Percentiles rank a stretch among this genome's conserved stretches.
Evolutionary conservation across 116 monocot genomes (phyloP).

Genomic region (Posidonia oceanica): DNA sequence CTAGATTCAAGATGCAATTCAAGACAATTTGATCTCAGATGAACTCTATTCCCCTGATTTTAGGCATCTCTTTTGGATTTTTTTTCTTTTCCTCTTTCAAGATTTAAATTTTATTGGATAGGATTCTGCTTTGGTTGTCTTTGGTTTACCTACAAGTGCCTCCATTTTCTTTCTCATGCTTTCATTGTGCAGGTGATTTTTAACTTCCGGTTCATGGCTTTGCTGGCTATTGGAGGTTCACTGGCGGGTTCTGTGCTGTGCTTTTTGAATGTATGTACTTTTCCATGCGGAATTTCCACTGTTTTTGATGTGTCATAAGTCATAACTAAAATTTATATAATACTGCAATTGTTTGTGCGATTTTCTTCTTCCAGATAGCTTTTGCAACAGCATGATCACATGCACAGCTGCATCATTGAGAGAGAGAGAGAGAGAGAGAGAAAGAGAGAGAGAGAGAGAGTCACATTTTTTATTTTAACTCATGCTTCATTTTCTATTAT

Average conservation of each 20-base stretch:
- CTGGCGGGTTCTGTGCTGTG: conserved; percentile 88
- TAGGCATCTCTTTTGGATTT: no score
- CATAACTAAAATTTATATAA: no score
- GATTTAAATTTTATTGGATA: not conserved
- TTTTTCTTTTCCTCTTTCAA: not conserved
- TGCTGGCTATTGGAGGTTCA: conserved; percentile 90
- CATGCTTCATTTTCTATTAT: not conserved
- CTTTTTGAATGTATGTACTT: conserved; percentile 76
- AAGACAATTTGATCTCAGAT: no score
- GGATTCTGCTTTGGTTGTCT: not conserved
- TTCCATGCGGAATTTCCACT: not conserved
- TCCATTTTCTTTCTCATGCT: not conserved
- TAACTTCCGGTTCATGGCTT: conserved; percentile 93
- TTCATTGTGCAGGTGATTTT: conserved; percentile 60
- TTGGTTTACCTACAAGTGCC: not conserved
- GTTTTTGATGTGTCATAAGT: not conserved
- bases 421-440: no score
- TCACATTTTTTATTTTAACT: not conserved
- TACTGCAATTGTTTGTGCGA: no score
- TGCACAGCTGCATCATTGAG: no score
- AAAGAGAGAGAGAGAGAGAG: no score
- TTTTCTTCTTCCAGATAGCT: no score
- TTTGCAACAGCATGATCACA: no score
- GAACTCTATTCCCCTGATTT: no score
- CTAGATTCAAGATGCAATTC: no score